Evolutionary conservation across 1,139 yeast genomes (phyloP), one percentile per base, ranked within the genome.

Genomic region (Blastobotrys petasosporus): DNA sequence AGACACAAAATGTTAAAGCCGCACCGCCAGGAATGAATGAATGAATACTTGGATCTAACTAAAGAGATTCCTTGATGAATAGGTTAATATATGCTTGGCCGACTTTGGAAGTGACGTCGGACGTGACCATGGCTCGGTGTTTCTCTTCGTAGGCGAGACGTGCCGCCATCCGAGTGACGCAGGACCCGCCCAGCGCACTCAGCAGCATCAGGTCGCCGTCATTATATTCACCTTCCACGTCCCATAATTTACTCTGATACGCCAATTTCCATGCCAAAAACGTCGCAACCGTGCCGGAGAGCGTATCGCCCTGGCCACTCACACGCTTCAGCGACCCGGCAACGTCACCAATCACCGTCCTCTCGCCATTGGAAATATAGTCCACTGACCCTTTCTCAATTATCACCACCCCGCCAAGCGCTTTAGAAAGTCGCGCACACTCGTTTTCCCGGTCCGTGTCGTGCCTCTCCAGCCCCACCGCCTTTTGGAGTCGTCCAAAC

Each of bases 221-320:
- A 13, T 75, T 75, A 51, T 75, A 68, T 11, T 64, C 59, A 2
- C 51, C 55, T 50, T 54, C 36, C 65, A 37, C 57, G 15, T 71
- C 70, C 94, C 94, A 85, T 6, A 79, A 57, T 2, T 66, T 62
- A 12, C 69, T 56, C 49, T 74, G 72, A 55, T 84, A 85, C 13
- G 84, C 79, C 41, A 73, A 65, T 60, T 85, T 65, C 82, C 85
- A 80, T 1, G 84, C 82, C 37, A 80, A 55, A 54, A 85, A 68
- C 0, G 92, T 80, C 5, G 85, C 85, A 20, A 83, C 66, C 15
- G 82, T 69, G 0, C 95, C 95, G 1, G 85, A 74, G 38, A 85
- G 62, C 0, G 94, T 80, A 57, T 85, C 95, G 10, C 95, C 95
- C 64, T 85, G 95, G 0, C 95, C 95, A n/a, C 94, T 90, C 8